Evolutionary conservation across 169 alveolate genomes (phyloP), one percentile per base, ranked within the genome.

Genomic region (Cryptosporidium sp.): DNA sequence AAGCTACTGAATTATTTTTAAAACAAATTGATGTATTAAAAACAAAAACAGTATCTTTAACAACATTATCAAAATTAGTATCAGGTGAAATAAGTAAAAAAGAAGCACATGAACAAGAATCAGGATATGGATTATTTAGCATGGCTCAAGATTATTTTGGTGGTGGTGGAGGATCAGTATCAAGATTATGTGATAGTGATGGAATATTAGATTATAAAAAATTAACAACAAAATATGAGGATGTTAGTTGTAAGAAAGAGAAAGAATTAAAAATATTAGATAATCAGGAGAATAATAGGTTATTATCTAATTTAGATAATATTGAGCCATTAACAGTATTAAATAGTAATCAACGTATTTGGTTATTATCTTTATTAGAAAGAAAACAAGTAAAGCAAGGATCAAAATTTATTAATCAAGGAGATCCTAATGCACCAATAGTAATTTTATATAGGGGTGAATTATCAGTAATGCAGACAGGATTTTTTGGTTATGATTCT

Each of bases 61-160:
- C 67, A n/a, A 73, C 86, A 35, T 59, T 73, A 21, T n/a, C 55
- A 18, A 73, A 73, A 58, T 55, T 73, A 31, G 86, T 73, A n/a
- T 52, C 86, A 23, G 69, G 71, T 55, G 86, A 73, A 21, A 73
- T 73, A 55, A 73, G 59, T 52, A 52, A 8, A 3, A 73, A 73
- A 73, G 71, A 73, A 35, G 86, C 86, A 21, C 52, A 73, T 35
- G 86, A 73, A 35, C 35, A 35, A 33, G 86, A 73, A 37, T 55
- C 71, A 37, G 61, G 71, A n/a, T 73, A 73, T 55, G 58, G 86
- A 6, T 58, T 73, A 43, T 73, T 73, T 55, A 73, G 55, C 23
- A 73, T 73, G 86, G 86, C 71, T 0, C 86, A 73, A 18, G 86
- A 73, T 73, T 73, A 73, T 51, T 73, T 73, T 73, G 62, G 86